Conservation (phyloP, 2,329 filamentous ascomycete species). For the Cytospora paraplurivora region DNA sequence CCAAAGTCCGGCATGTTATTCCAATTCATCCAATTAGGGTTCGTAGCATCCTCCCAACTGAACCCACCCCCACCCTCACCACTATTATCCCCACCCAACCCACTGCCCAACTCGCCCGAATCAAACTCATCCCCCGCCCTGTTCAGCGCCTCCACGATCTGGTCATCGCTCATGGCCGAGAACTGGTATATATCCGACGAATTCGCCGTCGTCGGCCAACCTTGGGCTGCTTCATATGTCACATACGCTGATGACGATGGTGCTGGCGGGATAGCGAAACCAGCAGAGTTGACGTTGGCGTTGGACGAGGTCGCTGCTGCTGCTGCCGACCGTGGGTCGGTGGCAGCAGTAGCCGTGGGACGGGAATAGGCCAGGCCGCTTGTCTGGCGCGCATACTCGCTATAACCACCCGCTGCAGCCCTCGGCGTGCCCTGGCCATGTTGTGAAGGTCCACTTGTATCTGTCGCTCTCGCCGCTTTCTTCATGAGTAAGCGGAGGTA, state of each 20-base stretch:
- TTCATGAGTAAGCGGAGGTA: conserved; percentile 49
- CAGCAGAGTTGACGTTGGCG: conserved; percentile 15
- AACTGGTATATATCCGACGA: conserved; percentile 58
- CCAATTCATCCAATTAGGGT: conserved; percentile 60
- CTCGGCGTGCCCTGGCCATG: conserved; percentile 23
- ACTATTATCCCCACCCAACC: conserved; percentile 57
- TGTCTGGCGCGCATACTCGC: conserved; percentile 15
- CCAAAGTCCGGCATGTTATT: conserved; percentile 47
- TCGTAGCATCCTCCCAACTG: conserved; percentile 60
- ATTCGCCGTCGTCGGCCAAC: conserved; percentile 42
- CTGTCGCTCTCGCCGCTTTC: conserved; percentile 38
- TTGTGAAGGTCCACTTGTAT: conserved; percentile 21
- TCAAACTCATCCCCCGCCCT: conserved; percentile 63
- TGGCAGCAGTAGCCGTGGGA: background rate
- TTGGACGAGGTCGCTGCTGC: background rate
- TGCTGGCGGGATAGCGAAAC: conserved; percentile 29
- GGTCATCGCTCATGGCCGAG: conserved; percentile 69
- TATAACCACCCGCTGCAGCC: background rate
- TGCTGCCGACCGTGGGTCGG: background rate
- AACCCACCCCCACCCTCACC: conserved; percentile 55
- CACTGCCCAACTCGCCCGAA: conserved; percentile 47
- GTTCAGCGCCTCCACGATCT: conserved; percentile 67
- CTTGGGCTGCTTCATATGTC: conserved; percentile 32
- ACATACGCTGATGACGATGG: conserved; percentile 30
- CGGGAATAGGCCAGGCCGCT: conserved; percentile 5